Evolutionary conservation across 805 yeast species (phyloP).

Genomic region (Candida oleophila): DNA sequence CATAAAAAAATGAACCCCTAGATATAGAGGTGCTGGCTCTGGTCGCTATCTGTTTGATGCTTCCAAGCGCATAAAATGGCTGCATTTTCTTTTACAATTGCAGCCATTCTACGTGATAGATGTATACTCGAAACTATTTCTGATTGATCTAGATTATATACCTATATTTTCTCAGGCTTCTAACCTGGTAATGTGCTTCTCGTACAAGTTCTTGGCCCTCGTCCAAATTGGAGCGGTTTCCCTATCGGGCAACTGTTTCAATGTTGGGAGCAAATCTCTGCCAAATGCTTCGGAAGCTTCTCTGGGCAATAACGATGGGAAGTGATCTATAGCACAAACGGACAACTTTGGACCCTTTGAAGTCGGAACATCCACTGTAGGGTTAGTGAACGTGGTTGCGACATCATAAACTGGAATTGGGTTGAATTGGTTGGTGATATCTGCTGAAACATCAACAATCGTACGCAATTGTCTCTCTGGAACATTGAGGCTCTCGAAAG

Average conservation of each 20-base stretch:
- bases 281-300: constrained; percentile 94
- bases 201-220: constrained; percentile 79
- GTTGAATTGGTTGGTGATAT: constrained; percentile 97
- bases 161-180: no score
- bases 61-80: no score
- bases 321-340: constrained; percentile 94
- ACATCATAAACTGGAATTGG: constrained; percentile 91
- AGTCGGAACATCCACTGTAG: constrained; percentile 83
- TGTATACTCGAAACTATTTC: no score
- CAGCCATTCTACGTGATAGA: background rate
- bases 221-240: constrained; percentile 86
- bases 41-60: no score
- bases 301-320: constrained; percentile 93
- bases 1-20: no score
- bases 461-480: constrained; percentile 77
- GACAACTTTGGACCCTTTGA: constrained; percentile 80
- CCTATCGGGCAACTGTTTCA: constrained; percentile 81
- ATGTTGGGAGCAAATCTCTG: constrained; percentile 82
- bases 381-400: constrained; percentile 87
- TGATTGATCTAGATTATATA: no score
- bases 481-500: constrained; percentile 62
- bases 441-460: constrained; percentile 97
- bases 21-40: no score
- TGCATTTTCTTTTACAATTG: background rate
- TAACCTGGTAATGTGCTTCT: constrained; percentile 80